Evolutionary conservation across 2,329 filamentous ascomycete species (phyloP), one percentile per base, ranked within the genome.

Genomic region (Torrubiella hemipterigena): DNA sequence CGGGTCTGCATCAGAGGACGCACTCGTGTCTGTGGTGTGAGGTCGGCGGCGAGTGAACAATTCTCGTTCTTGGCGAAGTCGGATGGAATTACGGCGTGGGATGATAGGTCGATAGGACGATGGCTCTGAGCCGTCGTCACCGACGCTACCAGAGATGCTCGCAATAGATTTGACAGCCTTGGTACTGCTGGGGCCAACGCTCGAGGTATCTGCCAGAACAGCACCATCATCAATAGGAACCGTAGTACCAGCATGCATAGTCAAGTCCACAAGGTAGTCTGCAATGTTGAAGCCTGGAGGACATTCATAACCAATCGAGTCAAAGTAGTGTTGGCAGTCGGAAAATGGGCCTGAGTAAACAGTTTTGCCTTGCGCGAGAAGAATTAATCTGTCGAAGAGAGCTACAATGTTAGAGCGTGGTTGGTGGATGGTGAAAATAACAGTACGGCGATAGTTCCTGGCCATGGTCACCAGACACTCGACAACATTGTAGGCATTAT

Each of bases 281-380:
- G 91, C 91, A 55, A 98, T 96, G 48, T 98, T 98, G 69, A 96
- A 98, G 3, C 93, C 93, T 16, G 87, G 81, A 9, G 91, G 91
- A 49, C 93, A 98, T 29, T 81, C 67, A 53, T 95, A 98, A 26
- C 91, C 93, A 38, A 94, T 78, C 28, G 76, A 70, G 48, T 95
- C 85, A 46, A 98, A 98, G 51, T 95, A 98, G 14, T 73, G 65
- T 52, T 98, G 91, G 50, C 91, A 98, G 41, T 77, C 77, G 2
- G 73, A 65, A 51, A 96, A 93, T 2, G 85, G 83, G 1, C 91
- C 91, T 4, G 91, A 96, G 54, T 93, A 98, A 7, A 98, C 91
- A 2, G 84, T 81, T 45, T 79, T 79, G 17, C 91, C 91, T 42
- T 85, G 79, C 3, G 91, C 91, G 26, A 98, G 66, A 11, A 98